Base-by-base conservation (phyloP, 192 early-diverging fungal genomes). In the Podila epigama region DNA sequence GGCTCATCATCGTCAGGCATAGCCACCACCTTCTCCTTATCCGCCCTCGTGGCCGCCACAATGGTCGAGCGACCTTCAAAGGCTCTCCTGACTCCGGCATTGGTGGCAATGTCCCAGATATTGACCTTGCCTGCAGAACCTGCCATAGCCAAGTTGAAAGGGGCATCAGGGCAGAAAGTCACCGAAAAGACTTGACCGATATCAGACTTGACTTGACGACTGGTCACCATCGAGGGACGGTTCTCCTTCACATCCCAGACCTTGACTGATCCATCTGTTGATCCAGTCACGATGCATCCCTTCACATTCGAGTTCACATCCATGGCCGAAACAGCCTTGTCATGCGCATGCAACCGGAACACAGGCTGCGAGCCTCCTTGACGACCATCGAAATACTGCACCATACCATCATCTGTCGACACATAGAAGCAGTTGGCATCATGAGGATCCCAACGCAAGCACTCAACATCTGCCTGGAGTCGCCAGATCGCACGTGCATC, bases 301-400 rank as follows among this genome's bases (percentile, higher is more conserved):
- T 84, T 79, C 12, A 97, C 79, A 6, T 75, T 64, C 2, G 93
- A 82, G 79, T 90, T 94, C 64, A 97, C 84, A 80, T 97, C 96
- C 75, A 99, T 79, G 6, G 93, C 88, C 13, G 91, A 92, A 5
- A 95, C 93, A 4, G 98, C 88, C 60, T 87, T 89, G 73, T 98
- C 95, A 70, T 98, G 97, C 4, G 98, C 97, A 61, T 94, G 92
- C 52, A 99, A 85, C 16, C 92, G 96, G 79, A 89, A 99, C 6
- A 99, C 35, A 3, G 95, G 87, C 37, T 82, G 69, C 2, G 42
- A 68, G 53, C 82, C 80, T 9, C 68, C 34, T 13, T 55, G 58
- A 40, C 81, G 83, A 52, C 95, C 86, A 84, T 99, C 97, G 78
- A 89, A 96, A 85, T 92, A 95, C 60, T 91, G 83, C 33, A 99